phyloP scores from a whole-genome alignment of 805 yeast genomes.

The Candida takata region DNA sequence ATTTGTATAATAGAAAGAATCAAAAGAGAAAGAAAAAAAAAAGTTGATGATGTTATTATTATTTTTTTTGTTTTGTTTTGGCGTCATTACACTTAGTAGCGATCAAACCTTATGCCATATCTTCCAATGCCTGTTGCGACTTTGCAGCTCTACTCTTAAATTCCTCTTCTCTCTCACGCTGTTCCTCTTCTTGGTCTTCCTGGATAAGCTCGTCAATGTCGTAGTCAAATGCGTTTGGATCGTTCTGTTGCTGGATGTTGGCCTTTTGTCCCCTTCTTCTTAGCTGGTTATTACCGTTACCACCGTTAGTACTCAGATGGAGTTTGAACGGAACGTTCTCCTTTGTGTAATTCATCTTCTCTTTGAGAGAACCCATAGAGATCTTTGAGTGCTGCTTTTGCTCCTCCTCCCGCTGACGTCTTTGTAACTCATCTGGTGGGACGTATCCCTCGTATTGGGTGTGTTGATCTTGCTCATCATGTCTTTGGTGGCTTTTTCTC shows the following conservation, averaged over 20 bases:
- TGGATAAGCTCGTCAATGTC: slow-evolving; percentile 23
- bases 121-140: slow-evolving; percentile 15
- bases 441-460: slow-evolving; percentile 13
- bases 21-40: not conserved
- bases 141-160: slow-evolving; percentile 12
- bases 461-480: slow-evolving; percentile 2
- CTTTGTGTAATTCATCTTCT: slow-evolving; percentile 12
- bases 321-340: slow-evolving; percentile 21
- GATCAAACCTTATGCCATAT: slow-evolving; percentile 10
- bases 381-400: slow-evolving; percentile 9
- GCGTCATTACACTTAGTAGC: no score
- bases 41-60: not conserved
- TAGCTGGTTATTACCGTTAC: not conserved
- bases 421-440: slow-evolving; percentile 20
- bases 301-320: not conserved
- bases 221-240: slow-evolving; percentile 22
- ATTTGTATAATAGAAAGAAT: not conserved
- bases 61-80: no score
- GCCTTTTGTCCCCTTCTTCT: slow-evolving; percentile 14
- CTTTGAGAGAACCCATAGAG: slow-evolving; percentile 7
- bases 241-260: slow-evolving; percentile 2
- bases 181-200: slow-evolving; percentile 14
- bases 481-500: not conserved
- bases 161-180: slow-evolving; percentile 13
- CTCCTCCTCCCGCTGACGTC: slow-evolving; percentile 6